Base-by-base conservation (phyloP, 73 alveolate species). In the Paramecium tetraurelia region DNA sequence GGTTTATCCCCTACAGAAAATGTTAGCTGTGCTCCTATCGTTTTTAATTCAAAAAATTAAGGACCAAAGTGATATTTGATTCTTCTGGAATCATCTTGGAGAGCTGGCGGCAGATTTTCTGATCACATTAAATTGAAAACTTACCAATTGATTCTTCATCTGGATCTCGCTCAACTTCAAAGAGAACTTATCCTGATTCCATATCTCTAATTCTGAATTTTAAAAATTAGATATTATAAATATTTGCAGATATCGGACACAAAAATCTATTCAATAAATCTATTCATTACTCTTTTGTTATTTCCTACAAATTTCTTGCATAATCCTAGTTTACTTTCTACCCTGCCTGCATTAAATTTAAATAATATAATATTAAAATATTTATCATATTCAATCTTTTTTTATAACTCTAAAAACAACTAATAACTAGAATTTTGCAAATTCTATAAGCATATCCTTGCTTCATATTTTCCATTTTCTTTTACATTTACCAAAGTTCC, bases 31-130 rank as follows among this genome's bases (percentile, higher is more conserved):
- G 95, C 93, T 18, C 98, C 98, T 40, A 96, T 83, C 12, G 96
- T 95, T 77, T 92, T 68, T 33, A 96, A 86, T 58, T 93, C 96
- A 50, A 96, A 92, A 92, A 96, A 96, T 92, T 95, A 95, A 48
- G 98, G 98, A 10, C 99, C 99, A 40, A 96, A 93, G 71, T 96
- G 99, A 92, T 96, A 96, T 87, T 95, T 94, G 36, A 96, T 96
- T 72, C 95, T 92, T 76, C 99, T 95, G 38, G 96, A 83, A 72
- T 96, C 95, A 92, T 95, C 97, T 58, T 96, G 94, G 14, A 70
- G 92, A 58, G 71, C 97, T 16, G 41, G 71, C 35, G 99, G 96
- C 33, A 93, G 31, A 97, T 96, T 95, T 96, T 96, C 50, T 97
- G 96, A n/a, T 38, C 58, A 53, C 48, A 31, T 27, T 63, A 24